Percentiles rank a stretch among this genome's conserved stretches.
phyloP scores from a whole-genome alignment of 1,284 basidiomycete genomes.

The Gomphus sp. region DNA sequence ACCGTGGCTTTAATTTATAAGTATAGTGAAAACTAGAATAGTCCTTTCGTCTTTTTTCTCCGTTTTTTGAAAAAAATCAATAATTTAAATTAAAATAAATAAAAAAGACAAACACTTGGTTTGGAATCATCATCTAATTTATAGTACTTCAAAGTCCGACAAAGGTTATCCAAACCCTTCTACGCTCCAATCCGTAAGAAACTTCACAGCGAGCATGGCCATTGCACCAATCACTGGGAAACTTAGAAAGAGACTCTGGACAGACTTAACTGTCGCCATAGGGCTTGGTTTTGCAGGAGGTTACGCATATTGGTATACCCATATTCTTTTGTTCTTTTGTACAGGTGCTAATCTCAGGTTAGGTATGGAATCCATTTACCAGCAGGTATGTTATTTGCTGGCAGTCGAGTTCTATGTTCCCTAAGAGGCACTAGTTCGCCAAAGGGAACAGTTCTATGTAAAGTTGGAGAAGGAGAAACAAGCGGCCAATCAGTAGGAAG shows the following conservation, averaged over 20 bases:
- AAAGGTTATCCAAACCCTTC: background rate
- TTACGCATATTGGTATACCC: slow-evolving; percentile 73
- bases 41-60: no score
- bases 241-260: slow-evolving; percentile 82
- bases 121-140: no score
- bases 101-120: no score
- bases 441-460: slow-evolving; percentile 76
- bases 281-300: slow-evolving; percentile 65
- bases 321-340: slow-evolving; percentile 5
- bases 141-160: slow-evolving; percentile 3
- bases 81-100: no score
- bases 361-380: slow-evolving; percentile 80
- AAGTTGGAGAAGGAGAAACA: slow-evolving; percentile 60
- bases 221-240: slow-evolving; percentile 84
- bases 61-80: no score
- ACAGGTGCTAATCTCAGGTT: slow-evolving; percentile 9
- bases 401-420: no score
- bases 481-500: slow-evolving; percentile 20
- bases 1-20: no score
- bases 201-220: slow-evolving; percentile 40
- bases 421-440: slow-evolving; percentile 43
- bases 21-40: no score
- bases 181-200: background rate
- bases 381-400: slow-evolving; percentile 41
- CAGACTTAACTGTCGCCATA: slow-evolving; percentile 62